Evolutionary conservation across 352 stramenopile species (phyloP), one percentile per base, ranked within the genome.

Genomic region (Pythium folliculosum): DNA sequence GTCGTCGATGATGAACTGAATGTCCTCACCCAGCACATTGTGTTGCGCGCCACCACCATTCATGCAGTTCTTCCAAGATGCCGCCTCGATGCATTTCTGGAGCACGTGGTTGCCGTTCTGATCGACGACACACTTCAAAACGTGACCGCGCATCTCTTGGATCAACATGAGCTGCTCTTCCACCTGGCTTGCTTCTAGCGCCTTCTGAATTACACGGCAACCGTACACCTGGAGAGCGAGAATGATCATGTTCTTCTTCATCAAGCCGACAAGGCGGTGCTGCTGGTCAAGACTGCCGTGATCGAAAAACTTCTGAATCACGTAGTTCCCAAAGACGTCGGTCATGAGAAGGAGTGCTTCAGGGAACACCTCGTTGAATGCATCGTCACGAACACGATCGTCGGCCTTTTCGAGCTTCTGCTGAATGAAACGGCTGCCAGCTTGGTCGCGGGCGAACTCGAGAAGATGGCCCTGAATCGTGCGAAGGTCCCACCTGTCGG

Each of bases 101-200:
- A 99, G 90, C 10, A 99, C 97, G 71, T 99, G 97, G 67, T 99
- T 99, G 14, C 96, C 97, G 71, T 98, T 98, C 70, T 99, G 97
- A 66, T 99, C 97, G 48, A 98, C 84, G 38, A 99, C 97, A 72
- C 95, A 99, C 65, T 92, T 94, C 69, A 96, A 77, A 21, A 96
- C 84, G 52, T 95, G 77, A 0, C 85, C 88, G 50, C 81, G 75
- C 19, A 97, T 75, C 70, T 97, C 88, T 13, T 73, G 72, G 50
- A 97, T 94, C 52, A 97, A 27, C 17, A 72, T 49, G 12, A 95
- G 74, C 56, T 96, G 86, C 61, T 96, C 86, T 19, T 82, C 86
- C n/a, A 95, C 80, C 48, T 94, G 84, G 23, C 93, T 89, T 21
- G 94, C 77, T 50, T 94, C 88, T n/a, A 96, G 65, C 4, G 86